These are phyloP conservation scores for Podaxis mareebaensis DNA, from an alignment of 768 basidiomycete genomes.

Conservation along the genomic window DNA sequence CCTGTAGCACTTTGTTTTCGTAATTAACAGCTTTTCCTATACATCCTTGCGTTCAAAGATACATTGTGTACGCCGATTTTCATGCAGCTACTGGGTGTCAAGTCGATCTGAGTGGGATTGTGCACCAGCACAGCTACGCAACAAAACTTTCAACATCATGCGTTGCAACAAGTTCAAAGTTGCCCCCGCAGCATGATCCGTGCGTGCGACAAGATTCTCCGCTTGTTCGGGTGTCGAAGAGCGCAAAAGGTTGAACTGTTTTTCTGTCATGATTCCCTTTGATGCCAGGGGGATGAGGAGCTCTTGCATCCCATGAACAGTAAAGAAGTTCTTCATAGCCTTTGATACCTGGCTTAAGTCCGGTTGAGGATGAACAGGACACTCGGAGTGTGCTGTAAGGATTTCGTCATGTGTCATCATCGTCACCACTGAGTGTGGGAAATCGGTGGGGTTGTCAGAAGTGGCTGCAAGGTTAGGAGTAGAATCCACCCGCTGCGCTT, in stretches of 20 bases:
- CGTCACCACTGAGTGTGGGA: not conserved
- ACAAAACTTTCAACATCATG: constrained; percentile 3
- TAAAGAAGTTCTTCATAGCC: constrained; percentile 21
- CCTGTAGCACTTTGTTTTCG: constrained; percentile 17
- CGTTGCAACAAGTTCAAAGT: constrained; percentile 11
- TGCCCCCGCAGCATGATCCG: not conserved
- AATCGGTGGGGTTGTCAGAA: not conserved
- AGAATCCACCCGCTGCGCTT: not conserved
- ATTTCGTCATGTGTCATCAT: not conserved
- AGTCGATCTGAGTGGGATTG: not conserved
- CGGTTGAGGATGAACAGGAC: constrained; percentile 21
- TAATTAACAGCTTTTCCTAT: constrained; percentile 23
- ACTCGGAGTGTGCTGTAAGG: constrained; percentile 16
- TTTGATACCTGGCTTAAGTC: constrained; percentile 14
- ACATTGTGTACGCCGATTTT: not conserved
- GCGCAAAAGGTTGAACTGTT: constrained; percentile 22
- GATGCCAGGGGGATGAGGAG: constrained; percentile 27
- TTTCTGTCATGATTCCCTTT: constrained; percentile 24
- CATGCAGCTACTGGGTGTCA: no score
- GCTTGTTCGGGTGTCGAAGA: constrained; percentile 3
- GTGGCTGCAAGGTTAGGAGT: not conserved
- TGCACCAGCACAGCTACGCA: not conserved
- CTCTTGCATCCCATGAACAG: constrained; percentile 24
- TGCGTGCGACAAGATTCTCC: not conserved
- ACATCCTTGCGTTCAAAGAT: constrained; percentile 8